phyloP scores from a whole-genome alignment of 345 rosid species.

The Moricandia moricandioides region DNA sequence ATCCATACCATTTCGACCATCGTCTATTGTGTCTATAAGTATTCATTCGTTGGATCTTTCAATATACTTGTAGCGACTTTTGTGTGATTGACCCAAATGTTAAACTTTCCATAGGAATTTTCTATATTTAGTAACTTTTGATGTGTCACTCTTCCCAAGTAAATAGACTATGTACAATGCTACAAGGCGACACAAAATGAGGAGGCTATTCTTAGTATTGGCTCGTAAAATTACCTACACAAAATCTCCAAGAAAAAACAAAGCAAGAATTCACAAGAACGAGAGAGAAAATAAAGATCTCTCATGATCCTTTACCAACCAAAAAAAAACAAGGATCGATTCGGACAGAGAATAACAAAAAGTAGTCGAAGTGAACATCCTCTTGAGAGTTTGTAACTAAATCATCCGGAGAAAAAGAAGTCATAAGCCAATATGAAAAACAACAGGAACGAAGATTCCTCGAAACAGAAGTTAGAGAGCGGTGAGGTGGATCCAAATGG shows the following conservation, averaged over 20 bases:
- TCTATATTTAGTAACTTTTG: conserved; percentile 30
- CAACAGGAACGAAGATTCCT: conserved; percentile 34
- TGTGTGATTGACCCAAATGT: conserved; percentile 7
- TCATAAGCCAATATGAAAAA: conserved; percentile 24
- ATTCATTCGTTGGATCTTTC: background rate
- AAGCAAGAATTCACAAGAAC: conserved; percentile 15
- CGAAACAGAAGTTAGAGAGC: conserved; percentile 53
- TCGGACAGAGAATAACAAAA: background rate
- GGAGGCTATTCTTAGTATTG: conserved; percentile 26
- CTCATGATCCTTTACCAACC: background rate
- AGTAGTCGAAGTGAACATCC: background rate
- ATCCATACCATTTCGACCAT: background rate
- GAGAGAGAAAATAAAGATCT: conserved; percentile 1
- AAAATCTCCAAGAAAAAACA: background rate
- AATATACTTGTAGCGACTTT: background rate
- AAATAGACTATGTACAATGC: conserved; percentile 23
- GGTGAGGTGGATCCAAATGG: conserved; percentile 45
- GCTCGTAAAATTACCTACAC: background rate
- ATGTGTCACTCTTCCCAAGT: conserved; percentile 22
- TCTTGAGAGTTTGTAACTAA: background rate
- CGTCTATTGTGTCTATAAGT: background rate
- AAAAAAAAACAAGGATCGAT: background rate
- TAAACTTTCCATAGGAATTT: background rate
- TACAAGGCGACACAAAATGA: conserved; percentile 14
- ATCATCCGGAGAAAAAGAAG: background rate